Base-by-base conservation (phyloP, 2,329 filamentous ascomycete species). In the Exophiala alcalophila region DNA sequence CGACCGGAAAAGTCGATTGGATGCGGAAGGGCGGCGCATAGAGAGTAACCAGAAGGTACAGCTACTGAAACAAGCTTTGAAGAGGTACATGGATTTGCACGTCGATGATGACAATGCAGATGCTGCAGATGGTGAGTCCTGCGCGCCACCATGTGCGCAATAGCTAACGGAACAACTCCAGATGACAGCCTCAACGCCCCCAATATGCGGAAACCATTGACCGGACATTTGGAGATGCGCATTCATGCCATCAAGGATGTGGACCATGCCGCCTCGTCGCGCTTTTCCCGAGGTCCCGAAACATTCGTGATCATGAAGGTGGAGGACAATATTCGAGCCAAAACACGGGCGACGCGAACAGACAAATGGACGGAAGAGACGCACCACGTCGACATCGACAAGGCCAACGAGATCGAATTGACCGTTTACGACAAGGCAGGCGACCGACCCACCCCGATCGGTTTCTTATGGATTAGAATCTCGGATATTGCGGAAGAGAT, bases 21-120 rank as follows among this genome's bases (percentile, higher is more conserved):
- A 98, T 65, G 92, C 92, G 28, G 89, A 94, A 57, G 86, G 84
- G 35, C 81, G 88, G 60, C 80, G 86, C 44, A 84, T 94, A 49
- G 92, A 98, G 69, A 97, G 91, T 69, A 95, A 90, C 65, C 91
- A 97, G 66, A 98, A 98, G 71, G 96, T 98, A 34, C 83, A 95
- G 58, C 76, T 98, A 52, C 72, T 98, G 54, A 95, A 94, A 69
- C 90, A 97, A 70, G 90, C 92, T 34, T 74, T 98, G 61, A 94
- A 95, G 69, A 78, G 91, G 76, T 98, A 98, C 59, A 91, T 96
- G 64, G 92, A 97, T 66, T 77, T 98, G 40, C 91, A 98, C 60
- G 88, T 98, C 48, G 91, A 96, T 61, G 84, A 94, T 59, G 89
- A 95, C 54, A 76, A 78, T 4, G 71, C 81, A 28, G 88, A 94